Evolutionary conservation across 208 protist species (phyloP).

Genomic region (Porcisia hertigi): DNA sequence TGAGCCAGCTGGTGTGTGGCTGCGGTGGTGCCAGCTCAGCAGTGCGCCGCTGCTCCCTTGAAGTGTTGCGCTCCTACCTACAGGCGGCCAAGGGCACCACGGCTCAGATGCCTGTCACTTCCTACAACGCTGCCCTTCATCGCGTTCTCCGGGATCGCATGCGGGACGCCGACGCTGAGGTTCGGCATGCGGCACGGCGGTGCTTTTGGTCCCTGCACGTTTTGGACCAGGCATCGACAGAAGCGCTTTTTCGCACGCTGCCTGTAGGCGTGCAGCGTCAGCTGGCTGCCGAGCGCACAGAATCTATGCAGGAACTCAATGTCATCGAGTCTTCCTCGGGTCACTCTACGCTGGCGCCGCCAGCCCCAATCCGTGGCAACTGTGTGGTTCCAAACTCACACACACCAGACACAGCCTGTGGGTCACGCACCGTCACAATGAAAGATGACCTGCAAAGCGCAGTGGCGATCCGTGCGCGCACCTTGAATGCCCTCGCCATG

Average conservation of each 20-base stretch:
- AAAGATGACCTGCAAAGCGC: constrained; percentile 39
- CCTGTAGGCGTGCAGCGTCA: constrained; percentile 26
- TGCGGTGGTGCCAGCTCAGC: constrained; percentile 30
- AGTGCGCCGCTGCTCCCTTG: constrained; percentile 42
- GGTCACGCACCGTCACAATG: constrained; percentile 27
- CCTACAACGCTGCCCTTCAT: constrained; percentile 39
- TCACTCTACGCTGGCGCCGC: background rate
- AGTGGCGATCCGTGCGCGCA: constrained; percentile 26
- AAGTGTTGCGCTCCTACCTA: constrained; percentile 39
- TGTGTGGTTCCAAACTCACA: background rate
- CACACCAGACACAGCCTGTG: background rate
- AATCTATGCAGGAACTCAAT: constrained; percentile 22
- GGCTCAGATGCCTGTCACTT: constrained; percentile 27
- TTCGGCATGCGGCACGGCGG: constrained; percentile 34
- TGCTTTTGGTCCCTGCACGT: constrained; percentile 55
- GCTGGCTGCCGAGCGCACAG: constrained; percentile 22
- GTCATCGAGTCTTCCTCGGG: constrained; percentile 3
- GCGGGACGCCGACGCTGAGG: constrained; percentile 47
- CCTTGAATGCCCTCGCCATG: background rate
- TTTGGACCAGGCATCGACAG: constrained; percentile 44
- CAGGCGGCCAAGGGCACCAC: constrained; percentile 44
- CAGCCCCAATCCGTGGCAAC: too few relatives aligned
- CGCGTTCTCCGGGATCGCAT: constrained; percentile 42
- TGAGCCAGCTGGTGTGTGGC: constrained; percentile 43
- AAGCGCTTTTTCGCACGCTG: constrained; percentile 31